Percentiles rank a stretch among this genome's conserved stretches.
Conservation (phyloP, 2,329 filamentous ascomycete species). For the Aspergillus felis region DNA sequence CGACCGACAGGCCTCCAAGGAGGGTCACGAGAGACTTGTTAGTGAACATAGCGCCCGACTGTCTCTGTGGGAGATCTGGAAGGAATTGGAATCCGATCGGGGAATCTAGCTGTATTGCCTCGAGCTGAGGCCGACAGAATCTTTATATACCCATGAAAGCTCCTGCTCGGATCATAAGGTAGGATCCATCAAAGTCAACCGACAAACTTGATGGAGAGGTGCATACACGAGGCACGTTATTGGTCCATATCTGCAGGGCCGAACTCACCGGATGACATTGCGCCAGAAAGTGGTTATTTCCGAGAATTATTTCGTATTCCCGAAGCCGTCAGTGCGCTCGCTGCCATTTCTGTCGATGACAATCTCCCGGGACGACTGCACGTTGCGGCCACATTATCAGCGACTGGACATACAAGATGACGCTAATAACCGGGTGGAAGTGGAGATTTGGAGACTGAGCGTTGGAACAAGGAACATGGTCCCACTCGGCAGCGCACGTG, state of each 20-base stretch:
- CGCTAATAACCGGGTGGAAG: not conserved
- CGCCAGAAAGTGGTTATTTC: not conserved
- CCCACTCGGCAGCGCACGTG: not conserved
- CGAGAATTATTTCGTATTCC: no score
- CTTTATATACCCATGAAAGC: not conserved
- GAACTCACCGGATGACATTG: not conserved
- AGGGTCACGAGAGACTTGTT: conserved; percentile 17
- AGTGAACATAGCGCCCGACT: conserved; percentile 14
- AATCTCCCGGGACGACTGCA: not conserved
- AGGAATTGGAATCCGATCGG: not conserved
- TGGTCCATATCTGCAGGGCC: not conserved
- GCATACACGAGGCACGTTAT: not conserved
- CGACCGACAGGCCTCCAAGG: conserved; percentile 18
- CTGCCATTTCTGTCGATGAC: not conserved
- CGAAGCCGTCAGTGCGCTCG: no score
- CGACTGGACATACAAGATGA: not conserved
- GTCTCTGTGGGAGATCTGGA: not conserved
- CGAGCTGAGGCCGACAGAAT: not conserved
- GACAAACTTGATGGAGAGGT: no score
- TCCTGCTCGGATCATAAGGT: not conserved
- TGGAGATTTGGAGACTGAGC: not conserved
- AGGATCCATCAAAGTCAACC: not conserved
- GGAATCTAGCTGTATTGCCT: not conserved
- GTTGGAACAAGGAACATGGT: not conserved
- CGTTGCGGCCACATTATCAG: not conserved